Evolutionary conservation across 345 rosid genomes (phyloP).

Genomic region (Bruguiera sexangula): DNA sequence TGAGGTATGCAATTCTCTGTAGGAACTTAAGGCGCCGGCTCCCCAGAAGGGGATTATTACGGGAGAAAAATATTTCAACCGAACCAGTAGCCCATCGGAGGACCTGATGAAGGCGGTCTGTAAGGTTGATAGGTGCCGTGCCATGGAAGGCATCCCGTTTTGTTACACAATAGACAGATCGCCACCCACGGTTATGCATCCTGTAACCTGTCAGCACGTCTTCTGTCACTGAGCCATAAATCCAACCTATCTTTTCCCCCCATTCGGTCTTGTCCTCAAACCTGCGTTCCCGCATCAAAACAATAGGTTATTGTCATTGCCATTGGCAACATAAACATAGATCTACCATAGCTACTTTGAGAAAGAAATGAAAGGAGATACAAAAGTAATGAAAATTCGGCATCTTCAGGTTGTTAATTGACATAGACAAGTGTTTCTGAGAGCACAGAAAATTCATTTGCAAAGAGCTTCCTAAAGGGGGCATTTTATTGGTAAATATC

Average conservation of each 20-base stretch:
- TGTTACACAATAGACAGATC: conserved; percentile 83
- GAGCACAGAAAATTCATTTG: too few species aligned
- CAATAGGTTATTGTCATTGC: too few species aligned
- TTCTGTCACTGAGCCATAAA: conserved; percentile 73
- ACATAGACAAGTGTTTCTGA: too few species aligned
- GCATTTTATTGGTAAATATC: too few species aligned
- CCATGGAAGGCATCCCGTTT: conserved; percentile 92
- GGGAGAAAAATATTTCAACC: conserved; percentile 82
- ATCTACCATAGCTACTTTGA: too few species aligned
- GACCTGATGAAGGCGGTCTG: conserved; percentile 90
- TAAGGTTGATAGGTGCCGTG: conserved; percentile 85
- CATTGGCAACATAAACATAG: too few species aligned
- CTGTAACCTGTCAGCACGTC: conserved; percentile 93
- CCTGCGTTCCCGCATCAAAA: conserved; percentile 25
- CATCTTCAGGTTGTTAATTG: too few species aligned
- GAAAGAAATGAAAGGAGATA: too few species aligned
- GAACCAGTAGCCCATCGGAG: conserved; percentile 97
- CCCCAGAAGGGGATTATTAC: conserved; percentile 69
- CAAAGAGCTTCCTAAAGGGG: too few species aligned
- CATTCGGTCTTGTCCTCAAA: conserved; percentile 88
- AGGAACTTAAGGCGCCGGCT: conserved; percentile 72
- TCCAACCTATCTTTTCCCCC: conserved; percentile 90
- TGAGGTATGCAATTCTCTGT: conserved; percentile 79
- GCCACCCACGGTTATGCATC: conserved; percentile 98
- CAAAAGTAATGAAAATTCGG: too few species aligned